Evolutionary conservation across 2,329 filamentous ascomycete genomes (phyloP).

Genomic region (Apiospora rasikravindrae): DNA sequence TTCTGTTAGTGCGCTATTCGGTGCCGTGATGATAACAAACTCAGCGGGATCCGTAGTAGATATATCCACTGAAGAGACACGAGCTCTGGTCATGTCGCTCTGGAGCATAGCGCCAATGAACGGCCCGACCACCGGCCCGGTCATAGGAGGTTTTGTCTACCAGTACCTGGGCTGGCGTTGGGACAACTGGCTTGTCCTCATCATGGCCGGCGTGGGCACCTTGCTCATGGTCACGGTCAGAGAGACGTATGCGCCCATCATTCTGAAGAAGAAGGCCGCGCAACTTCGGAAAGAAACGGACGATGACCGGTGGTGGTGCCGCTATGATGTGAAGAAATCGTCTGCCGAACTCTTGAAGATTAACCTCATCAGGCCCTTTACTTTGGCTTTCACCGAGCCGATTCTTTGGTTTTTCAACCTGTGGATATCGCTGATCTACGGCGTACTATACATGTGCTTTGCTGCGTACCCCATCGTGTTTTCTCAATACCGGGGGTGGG

Average conservation of each 20-base stretch:
- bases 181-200: conserved; percentile 82
- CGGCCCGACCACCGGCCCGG: conserved; percentile 61
- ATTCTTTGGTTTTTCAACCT: conserved; percentile 75
- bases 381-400: conserved; percentile 79
- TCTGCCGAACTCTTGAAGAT: conserved; percentile 72
- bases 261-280: conserved; percentile 71
- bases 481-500: conserved; percentile 75
- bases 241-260: conserved; percentile 78
- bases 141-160: conserved; percentile 82
- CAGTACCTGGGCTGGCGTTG: conserved; percentile 86
- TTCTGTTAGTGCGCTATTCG: conserved; percentile 65
- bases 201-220: conserved; percentile 69
- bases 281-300: conserved; percentile 69
- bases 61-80: conserved; percentile 78
- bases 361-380: conserved; percentile 78
- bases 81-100: conserved; percentile 81
- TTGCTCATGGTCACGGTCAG: conserved; percentile 63
- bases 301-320: conserved; percentile 77
- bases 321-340: conserved; percentile 74
- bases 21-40: conserved; percentile 82
- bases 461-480: conserved; percentile 90
- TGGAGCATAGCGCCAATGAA: conserved; percentile 88
- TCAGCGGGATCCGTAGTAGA: conserved; percentile 84
- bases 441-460: conserved; percentile 88
- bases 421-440: conserved; percentile 84